Conservation (phyloP, 768 basidiomycete species). For the Kwoniella dejecticola region DNA sequence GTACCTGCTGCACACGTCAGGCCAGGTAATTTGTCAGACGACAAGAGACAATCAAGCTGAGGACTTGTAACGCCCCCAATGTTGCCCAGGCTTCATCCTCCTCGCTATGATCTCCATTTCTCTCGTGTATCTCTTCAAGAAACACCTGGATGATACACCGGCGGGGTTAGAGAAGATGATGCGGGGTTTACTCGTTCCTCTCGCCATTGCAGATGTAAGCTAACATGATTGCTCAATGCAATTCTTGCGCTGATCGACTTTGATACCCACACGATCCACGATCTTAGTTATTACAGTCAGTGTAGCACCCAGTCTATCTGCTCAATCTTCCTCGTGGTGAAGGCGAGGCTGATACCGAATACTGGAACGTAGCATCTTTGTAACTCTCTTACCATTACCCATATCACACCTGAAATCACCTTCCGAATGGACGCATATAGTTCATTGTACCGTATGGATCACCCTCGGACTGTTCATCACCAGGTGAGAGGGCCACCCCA, state of each 20-base stretch:
- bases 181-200: constrained; percentile 46
- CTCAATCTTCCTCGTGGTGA: background rate
- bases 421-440: constrained; percentile 42
- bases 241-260: background rate
- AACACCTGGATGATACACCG: constrained; percentile 29
- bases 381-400: constrained; percentile 49
- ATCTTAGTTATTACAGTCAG: constrained; percentile 29
- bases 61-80: too few relatives aligned
- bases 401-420: constrained; percentile 37
- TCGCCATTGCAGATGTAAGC: constrained; percentile 51
- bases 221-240: background rate
- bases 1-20: too few relatives aligned
- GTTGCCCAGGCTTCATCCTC: constrained; percentile 48
- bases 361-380: constrained; percentile 27
- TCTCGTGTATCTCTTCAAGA: constrained; percentile 38
- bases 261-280: background rate
- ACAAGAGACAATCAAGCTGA: too few relatives aligned
- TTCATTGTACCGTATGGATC: constrained; percentile 51
- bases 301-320: background rate
- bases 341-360: background rate
- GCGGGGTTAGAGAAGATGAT: constrained; percentile 46
- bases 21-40: too few relatives aligned
- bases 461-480: constrained; percentile 43
- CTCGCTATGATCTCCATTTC: constrained; percentile 50
- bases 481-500: constrained; percentile 1